Base-by-base conservation (phyloP, 1,139 yeast species). In the Suhomyces coccinellae region DNA sequence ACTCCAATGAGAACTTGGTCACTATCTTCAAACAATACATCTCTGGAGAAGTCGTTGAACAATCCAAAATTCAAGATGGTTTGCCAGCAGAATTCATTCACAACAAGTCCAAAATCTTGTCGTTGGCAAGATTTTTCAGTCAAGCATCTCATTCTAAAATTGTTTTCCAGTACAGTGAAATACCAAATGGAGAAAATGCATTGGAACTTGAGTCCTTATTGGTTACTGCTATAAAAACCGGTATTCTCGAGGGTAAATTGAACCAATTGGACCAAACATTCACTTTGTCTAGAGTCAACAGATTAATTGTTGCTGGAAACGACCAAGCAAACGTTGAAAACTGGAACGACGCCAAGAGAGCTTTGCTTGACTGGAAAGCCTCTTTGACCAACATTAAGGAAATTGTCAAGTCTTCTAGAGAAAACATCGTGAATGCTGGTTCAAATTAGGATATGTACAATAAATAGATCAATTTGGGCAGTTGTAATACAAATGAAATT, bases 201-300 rank as follows among this genome's bases (percentile, higher is more conserved):
- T 55, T 61, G 33, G 76, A 70, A 45, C 69, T 74, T 47, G 79
- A 75, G 58, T 58, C 66, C 39, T 65, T 73, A 49, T 63, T 75
- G 52, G 70, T 75, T 33, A 70, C 71, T 53, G 66, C 78, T 36
- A 74, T 75, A 52, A 73, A 72, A 55, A 65, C 71, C 12, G 73
- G 73, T 36, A 73, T 75, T 41, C 58, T 75, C 47, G 78, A 73
- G 58, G 80, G 79, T 45, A 73, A 72, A 55, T 69, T 75, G 54
- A 73, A 73, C 56, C 80, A 75, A 60, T 62, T 73, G 40, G 71
- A 69, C 33, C 67, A 70, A 51, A 62, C 68, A n/a, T 73, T 75
- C 58, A 61, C 67, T 48, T 70, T 75, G 54, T 68, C 69, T 32
- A 70, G 76, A 57, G 75, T 70, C 33, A 71, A 69, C 57, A 67